phyloP scores from a whole-genome alignment of 2,329 filamentous ascomycete genomes.

The Talaromyces rugulosus region DNA sequence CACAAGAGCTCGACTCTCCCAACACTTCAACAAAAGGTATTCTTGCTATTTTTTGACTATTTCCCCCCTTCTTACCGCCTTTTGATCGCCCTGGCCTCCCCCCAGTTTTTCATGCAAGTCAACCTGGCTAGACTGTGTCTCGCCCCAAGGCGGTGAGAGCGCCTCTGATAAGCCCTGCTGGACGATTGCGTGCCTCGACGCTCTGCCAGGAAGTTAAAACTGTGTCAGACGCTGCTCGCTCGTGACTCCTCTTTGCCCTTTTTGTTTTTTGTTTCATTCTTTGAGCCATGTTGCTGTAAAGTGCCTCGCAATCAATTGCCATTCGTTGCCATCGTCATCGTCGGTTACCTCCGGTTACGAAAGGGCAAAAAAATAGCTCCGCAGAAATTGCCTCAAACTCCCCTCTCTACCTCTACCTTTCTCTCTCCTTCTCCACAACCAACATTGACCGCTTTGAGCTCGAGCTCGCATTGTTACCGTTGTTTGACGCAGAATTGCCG shows the following conservation, averaged over 20 bases:
- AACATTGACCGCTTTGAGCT: not conserved
- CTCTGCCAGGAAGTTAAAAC: not conserved
- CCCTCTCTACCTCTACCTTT: not conserved
- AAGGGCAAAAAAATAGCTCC: not conserved
- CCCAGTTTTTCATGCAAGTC: not conserved
- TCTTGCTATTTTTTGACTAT: not conserved
- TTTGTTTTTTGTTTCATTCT: not conserved
- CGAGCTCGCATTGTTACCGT: not conserved
- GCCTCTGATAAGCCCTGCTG: constrained; percentile 8
- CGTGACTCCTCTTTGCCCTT: not conserved
- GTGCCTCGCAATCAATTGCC: not conserved
- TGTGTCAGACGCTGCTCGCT: not conserved
- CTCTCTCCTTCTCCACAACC: not conserved
- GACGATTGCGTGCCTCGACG: not conserved
- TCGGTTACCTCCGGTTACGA: constrained; percentile 14
- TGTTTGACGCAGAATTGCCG: not conserved
- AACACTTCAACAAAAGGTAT: not conserved
- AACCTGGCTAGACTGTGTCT: not conserved
- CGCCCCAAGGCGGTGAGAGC: constrained; percentile 11
- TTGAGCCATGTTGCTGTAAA: not conserved
- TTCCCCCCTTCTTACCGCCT: not conserved
- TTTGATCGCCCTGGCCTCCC: not conserved
- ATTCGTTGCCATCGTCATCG: constrained; percentile 8
- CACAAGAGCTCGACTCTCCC: not conserved
- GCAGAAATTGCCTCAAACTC: constrained; percentile 10